Percentiles rank a stretch among this genome's conserved stretches.
These are phyloP conservation scores for Talaromyces piceae DNA, from an alignment of 2,329 filamentous ascomycete species.

Conservation along the genomic window DNA sequence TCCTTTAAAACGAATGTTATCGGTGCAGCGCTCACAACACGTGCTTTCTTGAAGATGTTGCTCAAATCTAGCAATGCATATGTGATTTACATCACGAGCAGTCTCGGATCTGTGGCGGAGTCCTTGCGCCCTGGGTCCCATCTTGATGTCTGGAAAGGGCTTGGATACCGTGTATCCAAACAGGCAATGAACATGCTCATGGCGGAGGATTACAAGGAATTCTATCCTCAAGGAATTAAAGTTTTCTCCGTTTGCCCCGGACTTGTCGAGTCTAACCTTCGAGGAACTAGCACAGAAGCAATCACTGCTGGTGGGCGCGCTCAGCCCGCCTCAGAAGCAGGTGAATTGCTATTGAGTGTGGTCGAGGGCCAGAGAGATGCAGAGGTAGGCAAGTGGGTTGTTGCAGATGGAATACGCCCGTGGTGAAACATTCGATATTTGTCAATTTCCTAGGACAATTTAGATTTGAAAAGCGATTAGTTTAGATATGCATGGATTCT, in stretches of 20 bases:
- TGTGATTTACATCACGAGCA: background rate
- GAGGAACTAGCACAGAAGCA: background rate
- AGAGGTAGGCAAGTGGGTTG: conserved; percentile 34
- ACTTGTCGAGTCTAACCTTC: conserved; percentile 40
- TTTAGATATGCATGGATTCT: too few species aligned
- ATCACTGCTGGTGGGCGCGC: conserved; percentile 22
- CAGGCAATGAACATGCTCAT: conserved; percentile 44
- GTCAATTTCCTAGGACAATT: too few species aligned
- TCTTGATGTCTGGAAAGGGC: conserved; percentile 3
- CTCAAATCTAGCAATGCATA: conserved; percentile 21
- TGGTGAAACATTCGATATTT: background rate
- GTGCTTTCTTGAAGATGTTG: conserved; percentile 45
- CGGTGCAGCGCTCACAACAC: conserved; percentile 40
- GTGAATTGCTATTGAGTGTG: conserved; percentile 31
- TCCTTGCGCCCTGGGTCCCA: background rate
- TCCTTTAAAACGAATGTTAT: conserved; percentile 24
- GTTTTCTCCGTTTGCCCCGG: conserved; percentile 44
- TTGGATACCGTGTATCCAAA: conserved; percentile 37
- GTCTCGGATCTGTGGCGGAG: background rate
- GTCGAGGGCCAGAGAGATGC: conserved; percentile 35
- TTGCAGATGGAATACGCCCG: conserved; percentile 9
- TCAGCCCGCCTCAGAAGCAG: conserved; percentile 31
- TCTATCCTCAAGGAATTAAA: conserved; percentile 45
- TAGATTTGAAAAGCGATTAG: too few species aligned
- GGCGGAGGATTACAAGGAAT: conserved; percentile 35